phyloP scores from a whole-genome alignment of 345 rosid species.

The Eucalyptus coolabah region DNA sequence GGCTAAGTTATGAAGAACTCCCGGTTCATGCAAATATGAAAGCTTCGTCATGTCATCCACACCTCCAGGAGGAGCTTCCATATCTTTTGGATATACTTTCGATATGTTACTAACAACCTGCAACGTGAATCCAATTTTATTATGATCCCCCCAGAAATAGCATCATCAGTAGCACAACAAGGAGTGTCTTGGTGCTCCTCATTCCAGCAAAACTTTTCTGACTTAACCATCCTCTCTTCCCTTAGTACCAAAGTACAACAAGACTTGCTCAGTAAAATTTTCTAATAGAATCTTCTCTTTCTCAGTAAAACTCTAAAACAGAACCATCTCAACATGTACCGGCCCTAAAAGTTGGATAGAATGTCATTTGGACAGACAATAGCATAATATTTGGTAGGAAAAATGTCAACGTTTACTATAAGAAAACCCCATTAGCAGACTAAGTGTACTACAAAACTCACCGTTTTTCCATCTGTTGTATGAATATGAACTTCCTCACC shows the following conservation, averaged over 20 bases:
- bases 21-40: constrained; percentile 97
- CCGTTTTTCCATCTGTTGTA: constrained; percentile 56
- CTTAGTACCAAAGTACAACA: neutral
- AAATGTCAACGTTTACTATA: neutral
- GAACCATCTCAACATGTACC: neutral
- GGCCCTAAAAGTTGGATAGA: neutral
- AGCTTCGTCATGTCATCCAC: constrained; percentile 99
- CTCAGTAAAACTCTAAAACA: neutral
- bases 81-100: constrained; percentile 84
- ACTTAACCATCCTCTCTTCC: neutral
- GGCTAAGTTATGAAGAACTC: constrained; percentile 88
- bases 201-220: neutral
- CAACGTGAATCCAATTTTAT: neutral
- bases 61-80: constrained; percentile 96
- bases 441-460: constrained; percentile 16
- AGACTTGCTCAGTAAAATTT: neutral
- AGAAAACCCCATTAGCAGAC: neutral
- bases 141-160: neutral
- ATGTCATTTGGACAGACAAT: neutral
- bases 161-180: neutral
- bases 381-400: neutral
- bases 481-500: constrained; percentile 73
- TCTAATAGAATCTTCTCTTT: neutral
- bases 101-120: constrained; percentile 83
- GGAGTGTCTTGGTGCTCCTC: neutral